Evolutionary conservation across 768 basidiomycete species (phyloP).

Genomic region (Amanita thiersii): DNA sequence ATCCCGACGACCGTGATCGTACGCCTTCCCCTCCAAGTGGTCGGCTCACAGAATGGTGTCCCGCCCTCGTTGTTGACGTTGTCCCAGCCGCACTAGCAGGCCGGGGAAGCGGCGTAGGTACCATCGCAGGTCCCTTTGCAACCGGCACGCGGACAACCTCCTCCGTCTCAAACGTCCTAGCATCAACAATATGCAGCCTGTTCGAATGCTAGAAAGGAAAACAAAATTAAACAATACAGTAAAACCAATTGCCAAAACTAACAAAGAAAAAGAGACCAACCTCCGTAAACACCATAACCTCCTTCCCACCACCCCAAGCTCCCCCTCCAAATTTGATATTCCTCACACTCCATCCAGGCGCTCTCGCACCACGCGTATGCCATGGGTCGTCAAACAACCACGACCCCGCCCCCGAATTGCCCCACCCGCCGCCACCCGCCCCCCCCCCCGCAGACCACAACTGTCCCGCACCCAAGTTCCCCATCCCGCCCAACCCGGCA

Average conservation of each 20-base stretch:
- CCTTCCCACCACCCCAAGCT: slow-evolving; percentile 42
- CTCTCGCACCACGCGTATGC: slow-evolving; percentile 50
- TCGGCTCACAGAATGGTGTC: slow-evolving; percentile 8
- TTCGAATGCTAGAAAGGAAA: slow-evolving; percentile 57
- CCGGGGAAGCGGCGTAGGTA: slow-evolving; percentile 9
- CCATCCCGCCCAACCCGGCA: slow-evolving; percentile 7
- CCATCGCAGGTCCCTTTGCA: slow-evolving; percentile 14
- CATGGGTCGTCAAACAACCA: slow-evolving; percentile 50
- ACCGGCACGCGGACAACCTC: slow-evolving; percentile 56
- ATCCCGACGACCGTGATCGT: slow-evolving; percentile 1
- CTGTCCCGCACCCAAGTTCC: slow-evolving; percentile 10
- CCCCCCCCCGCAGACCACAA: slow-evolving; percentile 18
- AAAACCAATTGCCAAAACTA: background rate
- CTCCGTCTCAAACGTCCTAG: slow-evolving; percentile 75
- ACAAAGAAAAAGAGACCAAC: slow-evolving; percentile 29
- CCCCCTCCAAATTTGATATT: slow-evolving; percentile 80
- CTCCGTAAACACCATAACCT: slow-evolving; percentile 88
- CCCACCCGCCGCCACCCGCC: slow-evolving; percentile 39
- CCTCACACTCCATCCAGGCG: slow-evolving; percentile 79
- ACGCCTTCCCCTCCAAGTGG: no score
- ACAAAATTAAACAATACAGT: background rate
- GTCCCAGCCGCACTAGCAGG: background rate
- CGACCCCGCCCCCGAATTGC: slow-evolving; percentile 4
- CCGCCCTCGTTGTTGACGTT: slow-evolving; percentile 1
- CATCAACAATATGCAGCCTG: slow-evolving; percentile 78